Conservation (phyloP, 495 filamentous ascomycete genomes). For the Viridothelium virens region DNA sequence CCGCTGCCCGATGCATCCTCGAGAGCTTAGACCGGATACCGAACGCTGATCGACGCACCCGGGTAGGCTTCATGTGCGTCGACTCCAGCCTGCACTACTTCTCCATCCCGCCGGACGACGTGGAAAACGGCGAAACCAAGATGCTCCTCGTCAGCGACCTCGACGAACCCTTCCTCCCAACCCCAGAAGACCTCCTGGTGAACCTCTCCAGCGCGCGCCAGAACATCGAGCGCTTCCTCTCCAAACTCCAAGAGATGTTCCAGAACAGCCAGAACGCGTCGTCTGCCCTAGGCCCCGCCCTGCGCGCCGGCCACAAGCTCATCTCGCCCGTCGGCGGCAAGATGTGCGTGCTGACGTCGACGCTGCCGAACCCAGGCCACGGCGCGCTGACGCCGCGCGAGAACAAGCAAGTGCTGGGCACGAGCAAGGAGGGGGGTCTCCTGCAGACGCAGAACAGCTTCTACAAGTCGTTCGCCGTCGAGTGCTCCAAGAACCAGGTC, state of each 20-base stretch:
- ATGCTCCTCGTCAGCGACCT: constrained; percentile 96
- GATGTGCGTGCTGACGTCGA: constrained; percentile 80
- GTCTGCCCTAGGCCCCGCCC: constrained; percentile 87
- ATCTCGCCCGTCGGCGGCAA: constrained; percentile 92
- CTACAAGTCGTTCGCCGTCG: constrained; percentile 98
- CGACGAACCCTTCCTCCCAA: constrained; percentile 94
- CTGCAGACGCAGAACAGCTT: constrained; percentile 90
- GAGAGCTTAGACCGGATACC: constrained; percentile 96
- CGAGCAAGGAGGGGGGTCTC: constrained; percentile 77
- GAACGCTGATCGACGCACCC: constrained; percentile 86
- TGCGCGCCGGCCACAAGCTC: constrained; percentile 88
- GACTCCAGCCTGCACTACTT: constrained; percentile 96
- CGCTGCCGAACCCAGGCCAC: constrained; percentile 80
- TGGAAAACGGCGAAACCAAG: constrained; percentile 68
- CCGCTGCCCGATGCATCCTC: constrained; percentile 84
- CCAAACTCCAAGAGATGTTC: constrained; percentile 93
- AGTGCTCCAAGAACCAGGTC: constrained; percentile 97
- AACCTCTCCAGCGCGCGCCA: constrained; percentile 80
- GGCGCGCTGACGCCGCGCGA: constrained; percentile 91
- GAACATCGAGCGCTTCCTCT: constrained; percentile 84
- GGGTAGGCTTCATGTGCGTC: constrained; percentile 90
- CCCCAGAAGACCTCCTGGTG: constrained; percentile 86
- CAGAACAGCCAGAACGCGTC: constrained; percentile 77
- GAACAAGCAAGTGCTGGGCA: constrained; percentile 93
- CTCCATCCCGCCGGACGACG: constrained; percentile 77